Base-by-base conservation (phyloP, 495 filamentous ascomycete genomes). In the Immersiella caudata region DNA sequence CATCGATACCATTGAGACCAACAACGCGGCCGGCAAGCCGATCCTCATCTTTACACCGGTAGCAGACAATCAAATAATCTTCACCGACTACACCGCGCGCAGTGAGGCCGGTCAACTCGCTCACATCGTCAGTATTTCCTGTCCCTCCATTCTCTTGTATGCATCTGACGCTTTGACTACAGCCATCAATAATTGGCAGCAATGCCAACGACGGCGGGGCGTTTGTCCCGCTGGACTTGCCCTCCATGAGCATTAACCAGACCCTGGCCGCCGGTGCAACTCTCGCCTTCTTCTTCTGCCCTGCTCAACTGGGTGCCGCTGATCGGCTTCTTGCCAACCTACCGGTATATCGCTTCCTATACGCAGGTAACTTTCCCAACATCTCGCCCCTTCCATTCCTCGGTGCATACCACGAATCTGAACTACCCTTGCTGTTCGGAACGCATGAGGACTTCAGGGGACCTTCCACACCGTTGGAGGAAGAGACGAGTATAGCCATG, bases 341-440 rank as follows among this genome's bases (percentile, higher is more conserved):
- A 66, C 73, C 76, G 1, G 78, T 80, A 11, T 72, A 59, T 24
- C 50, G 33, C 24, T 68, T 63, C 50, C 78, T 80, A 25, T 83
- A 80, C 68, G 68, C 75, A 12, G 81, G 79, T 25, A 76, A 72
- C 22, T 82, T 81, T 27, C 76, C 79, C 65, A 84, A 81, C 67
- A 76, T 70, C 21, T 76, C 81, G 57, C 70, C 81, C 55, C 70
- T 72, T 22, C 72, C 76, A 5, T 66, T 68, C 25, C 68, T 69
- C 60, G 82, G 82, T 8, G 80, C 83, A 0, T 85, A 84, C 67
- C 85, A 87, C 62, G 84, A 81, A 6, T 70, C 71, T 20, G 83
- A 87, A 22, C 27, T 86, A 51, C 71, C 80, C 57, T 77, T 85
- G 80, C 64, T 86, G 18, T 84, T 83, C 61, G 83, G 82, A 5